Evolutionary conservation across 2,329 filamentous ascomycete species (phyloP), one percentile per base, ranked within the genome.

Genomic region (Penicillium occitanis): DNA sequence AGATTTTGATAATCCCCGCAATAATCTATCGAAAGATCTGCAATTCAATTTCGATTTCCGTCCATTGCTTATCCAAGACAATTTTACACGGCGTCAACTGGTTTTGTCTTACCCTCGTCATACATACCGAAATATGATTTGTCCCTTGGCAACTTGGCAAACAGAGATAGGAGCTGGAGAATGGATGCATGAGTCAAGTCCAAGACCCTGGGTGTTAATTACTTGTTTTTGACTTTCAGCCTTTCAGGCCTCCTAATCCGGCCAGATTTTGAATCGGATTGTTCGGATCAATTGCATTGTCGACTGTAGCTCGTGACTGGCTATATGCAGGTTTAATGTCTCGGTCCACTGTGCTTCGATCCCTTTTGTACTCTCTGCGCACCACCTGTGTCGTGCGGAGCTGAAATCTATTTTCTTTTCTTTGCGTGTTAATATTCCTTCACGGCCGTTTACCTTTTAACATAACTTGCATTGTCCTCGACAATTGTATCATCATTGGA

Each of bases 61-160:
- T 28, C 57, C 28, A 33, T 53, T 60, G 17, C 37, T 44, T n/a
- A 14, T 28, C 57, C 28, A 37, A 33, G 22, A 10, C 57, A 30
- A 46, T 44, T 44, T 11, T n/a, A 30, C 17, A 11, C 10, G 11
- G 37, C 17, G 40, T 25, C 25, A 25, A 25, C 25, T 25, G 25
- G 25, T 19, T 4, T 60, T 60, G 57, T 60, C 57, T 46, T 30
- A 46, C 22, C 40, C 57, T 60, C 57, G 57, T 60, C 57, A 42
- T 60, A 46, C 57, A 13, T 60, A 44, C 33, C 30, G 33, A 8
- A 51, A 3, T 37, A 37, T 57, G 51, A n/a, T 57, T 57, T 37
- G 22, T 44, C 33, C 11, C 57, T 60, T 60, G 57, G 57, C 57
- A 59, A 59, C 14, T 14, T 40, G n/a, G 30, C 53, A 58, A 48